phyloP scores from a whole-genome alignment of 1,139 yeast species.

The Geotrichum aggregatum region DNA sequence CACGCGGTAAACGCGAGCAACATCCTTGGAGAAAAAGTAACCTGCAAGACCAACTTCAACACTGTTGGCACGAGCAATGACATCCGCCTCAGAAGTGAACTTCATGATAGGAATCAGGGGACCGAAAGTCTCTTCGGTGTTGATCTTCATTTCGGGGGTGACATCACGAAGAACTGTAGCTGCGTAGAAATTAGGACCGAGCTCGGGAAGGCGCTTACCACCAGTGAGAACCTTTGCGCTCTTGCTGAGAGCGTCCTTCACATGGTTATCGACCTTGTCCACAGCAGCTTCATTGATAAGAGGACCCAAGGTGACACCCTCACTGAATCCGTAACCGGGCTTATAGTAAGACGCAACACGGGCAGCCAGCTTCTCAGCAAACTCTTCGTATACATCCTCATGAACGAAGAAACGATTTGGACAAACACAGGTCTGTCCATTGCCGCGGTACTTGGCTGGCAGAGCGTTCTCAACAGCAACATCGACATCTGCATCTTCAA shows the following conservation, averaged over 20 bases:
- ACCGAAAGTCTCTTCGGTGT: slow-evolving; percentile 81
- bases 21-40: slow-evolving; percentile 67
- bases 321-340: slow-evolving; percentile 71
- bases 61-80: slow-evolving; percentile 61
- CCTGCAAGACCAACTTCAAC: slow-evolving; percentile 73
- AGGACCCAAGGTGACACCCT: slow-evolving; percentile 74
- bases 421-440: slow-evolving; percentile 82
- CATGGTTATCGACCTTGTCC: slow-evolving; percentile 65
- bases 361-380: slow-evolving; percentile 48
- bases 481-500: slow-evolving; percentile 76
- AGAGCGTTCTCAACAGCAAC: slow-evolving; percentile 70
- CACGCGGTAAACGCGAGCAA: slow-evolving; percentile 58
- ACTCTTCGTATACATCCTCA: slow-evolving; percentile 56
- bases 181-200: slow-evolving; percentile 72
- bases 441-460: slow-evolving; percentile 65
- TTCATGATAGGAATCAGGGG: slow-evolving; percentile 75
- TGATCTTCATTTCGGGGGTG: slow-evolving; percentile 57
- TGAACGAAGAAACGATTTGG: slow-evolving; percentile 73
- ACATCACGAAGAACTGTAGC: slow-evolving; percentile 71
- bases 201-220: slow-evolving; percentile 60
- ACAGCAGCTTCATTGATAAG: slow-evolving; percentile 65
- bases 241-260: slow-evolving; percentile 65
- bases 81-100: slow-evolving; percentile 64
- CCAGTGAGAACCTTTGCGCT: slow-evolving; percentile 65
- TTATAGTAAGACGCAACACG: slow-evolving; percentile 50